Evolutionary conservation across 495 filamentous ascomycete genomes (phyloP).

Genomic region (Penicillium verhagenii): DNA sequence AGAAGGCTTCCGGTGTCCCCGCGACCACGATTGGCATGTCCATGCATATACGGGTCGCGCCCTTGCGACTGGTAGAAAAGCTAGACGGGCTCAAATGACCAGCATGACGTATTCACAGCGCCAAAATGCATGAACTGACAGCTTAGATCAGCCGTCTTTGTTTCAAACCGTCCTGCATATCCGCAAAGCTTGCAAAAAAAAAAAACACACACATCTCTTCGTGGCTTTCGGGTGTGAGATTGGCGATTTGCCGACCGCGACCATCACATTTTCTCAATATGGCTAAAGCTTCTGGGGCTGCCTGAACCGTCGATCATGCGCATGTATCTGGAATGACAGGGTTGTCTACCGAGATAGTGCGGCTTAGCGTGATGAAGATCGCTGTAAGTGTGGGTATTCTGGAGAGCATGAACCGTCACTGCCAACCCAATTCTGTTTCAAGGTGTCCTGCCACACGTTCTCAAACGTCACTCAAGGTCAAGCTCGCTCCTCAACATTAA

Average conservation of each 20-base stretch:
- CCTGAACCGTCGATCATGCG: neutral
- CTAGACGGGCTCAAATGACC: neutral
- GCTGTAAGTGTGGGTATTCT: conserved; percentile 5
- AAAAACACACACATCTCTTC: neutral
- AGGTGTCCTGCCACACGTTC: neutral
- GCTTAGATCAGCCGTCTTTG: neutral
- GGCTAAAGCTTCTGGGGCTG: neutral
- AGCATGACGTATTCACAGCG: conserved; percentile 11
- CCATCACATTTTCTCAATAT: neutral
- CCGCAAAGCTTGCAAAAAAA: neutral
- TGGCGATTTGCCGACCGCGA: neutral
- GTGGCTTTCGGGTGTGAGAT: neutral
- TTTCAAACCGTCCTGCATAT: neutral
- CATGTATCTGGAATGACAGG: neutral
- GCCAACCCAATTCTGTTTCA: conserved; percentile 16
- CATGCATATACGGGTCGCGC: conserved; percentile 4
- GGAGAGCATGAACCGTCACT: conserved; percentile 8
- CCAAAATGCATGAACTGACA: neutral
- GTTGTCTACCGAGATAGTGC: conserved; percentile 6
- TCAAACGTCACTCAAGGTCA: neutral
- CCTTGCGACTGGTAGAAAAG: conserved; percentile 16
- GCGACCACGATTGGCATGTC: conserved; percentile 12
- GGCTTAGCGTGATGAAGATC: conserved; percentile 14
- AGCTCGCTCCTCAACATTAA: neutral
- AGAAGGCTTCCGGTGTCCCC: neutral